phyloP scores from a whole-genome alignment of 2,329 filamentous ascomycete species.

The Colletotrichum liaoningense region DNA sequence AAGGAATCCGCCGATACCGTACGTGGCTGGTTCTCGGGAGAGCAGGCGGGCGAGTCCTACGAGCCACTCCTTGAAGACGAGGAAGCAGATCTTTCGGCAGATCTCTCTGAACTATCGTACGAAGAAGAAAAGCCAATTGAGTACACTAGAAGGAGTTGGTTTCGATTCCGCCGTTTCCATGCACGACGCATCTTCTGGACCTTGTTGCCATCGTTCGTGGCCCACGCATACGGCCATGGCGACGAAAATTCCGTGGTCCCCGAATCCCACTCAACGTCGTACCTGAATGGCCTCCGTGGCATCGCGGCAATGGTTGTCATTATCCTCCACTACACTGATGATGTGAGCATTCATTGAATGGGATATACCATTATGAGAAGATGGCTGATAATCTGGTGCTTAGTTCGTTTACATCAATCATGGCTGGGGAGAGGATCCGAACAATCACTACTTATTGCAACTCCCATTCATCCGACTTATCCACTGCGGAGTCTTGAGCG shows the following conservation, averaged over 20 bases:
- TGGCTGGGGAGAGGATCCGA: slow-evolving; percentile 12
- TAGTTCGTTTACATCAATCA: slow-evolving; percentile 9
- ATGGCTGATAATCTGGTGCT: slow-evolving; percentile 45
- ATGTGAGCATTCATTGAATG: slow-evolving; percentile 24
- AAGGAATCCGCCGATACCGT: background rate
- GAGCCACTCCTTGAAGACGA: background rate
- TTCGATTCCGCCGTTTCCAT: background rate
- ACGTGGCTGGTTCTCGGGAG: background rate
- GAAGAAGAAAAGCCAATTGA: background rate
- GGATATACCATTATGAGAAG: slow-evolving; percentile 23
- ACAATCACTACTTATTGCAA: slow-evolving; percentile 36
- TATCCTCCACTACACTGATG: slow-evolving; percentile 60
- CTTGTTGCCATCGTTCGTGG: slow-evolving; percentile 17
- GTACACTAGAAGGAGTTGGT: background rate
- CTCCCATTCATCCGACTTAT: slow-evolving; percentile 43
- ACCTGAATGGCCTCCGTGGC: slow-evolving; percentile 69
- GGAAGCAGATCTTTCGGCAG: background rate
- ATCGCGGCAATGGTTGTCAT: slow-evolving; percentile 66
- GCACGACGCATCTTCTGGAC: background rate
- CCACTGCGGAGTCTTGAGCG: slow-evolving; percentile 43
- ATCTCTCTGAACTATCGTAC: background rate
- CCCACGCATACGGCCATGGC: background rate
- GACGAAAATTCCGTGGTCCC: background rate
- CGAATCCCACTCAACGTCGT: slow-evolving; percentile 52
- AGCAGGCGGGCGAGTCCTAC: background rate